Evolutionary conservation across 768 basidiomycete genomes (phyloP), one percentile per base, ranked within the genome.

Genomic region (Boletellus sp.): DNA sequence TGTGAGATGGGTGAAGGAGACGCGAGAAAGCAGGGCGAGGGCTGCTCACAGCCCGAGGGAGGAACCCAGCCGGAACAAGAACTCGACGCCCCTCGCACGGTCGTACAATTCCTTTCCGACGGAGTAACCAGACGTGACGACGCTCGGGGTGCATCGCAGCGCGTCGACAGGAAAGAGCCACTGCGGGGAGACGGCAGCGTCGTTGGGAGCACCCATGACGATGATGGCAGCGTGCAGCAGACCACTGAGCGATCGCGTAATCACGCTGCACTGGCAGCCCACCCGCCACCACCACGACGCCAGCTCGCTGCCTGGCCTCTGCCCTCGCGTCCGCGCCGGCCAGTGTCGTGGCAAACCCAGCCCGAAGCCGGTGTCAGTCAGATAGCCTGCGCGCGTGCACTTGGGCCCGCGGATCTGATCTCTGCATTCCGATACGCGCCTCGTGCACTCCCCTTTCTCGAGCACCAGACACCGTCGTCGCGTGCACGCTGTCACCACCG

Each of bases 11-110:
- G 58, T 59, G 50, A 45, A 22, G 12, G 37, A 47, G 52, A 33
- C 44, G 43, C 20, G 31, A 47, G 37, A 42, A 37, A 43, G 50
- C 24, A 51, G 34, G 48, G 48, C 46, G 39, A 48, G 40, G 34
- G 45, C 31, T 40, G 79, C 90, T 60, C 58, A 93, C 90, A 93
- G 71, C 52, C 73, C 78, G 28, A 93, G 76, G 50, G 86, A 86
- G 28, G 84, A 81, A 28, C 89, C 90, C 45, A 92, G 64, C 47
- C 90, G 85, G 66, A 85, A 91, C 28, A 93, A 76, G 70, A 92
- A 91, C 63, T 93, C 90, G 52, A 92, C 78, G 28, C 90, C 90
- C 68, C 85, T 77, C 34, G 86, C 81, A 47, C 91, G 77, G 59
- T 90, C 87, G 62, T 86, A 85, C 19, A 91, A 74, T 63, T 92